These are phyloP conservation scores for Austropuccinia psidii DNA, from an alignment of 1,284 basidiomycete species.

Conservation along the genomic window DNA sequence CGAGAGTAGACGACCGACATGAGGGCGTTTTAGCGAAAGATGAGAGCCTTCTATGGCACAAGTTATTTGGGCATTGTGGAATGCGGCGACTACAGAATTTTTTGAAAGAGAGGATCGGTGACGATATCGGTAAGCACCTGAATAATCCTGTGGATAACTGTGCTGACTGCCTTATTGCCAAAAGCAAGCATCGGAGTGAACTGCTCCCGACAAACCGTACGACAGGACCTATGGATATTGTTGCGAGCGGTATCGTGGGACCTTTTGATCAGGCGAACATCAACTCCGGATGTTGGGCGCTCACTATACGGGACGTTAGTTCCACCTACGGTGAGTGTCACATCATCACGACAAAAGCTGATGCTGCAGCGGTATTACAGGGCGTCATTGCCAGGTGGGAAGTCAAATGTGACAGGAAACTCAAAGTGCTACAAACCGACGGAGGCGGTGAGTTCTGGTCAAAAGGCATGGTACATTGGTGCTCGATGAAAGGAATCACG, in stretches of 20 bases:
- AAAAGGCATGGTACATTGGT: not conserved
- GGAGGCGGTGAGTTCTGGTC: constrained; percentile 11
- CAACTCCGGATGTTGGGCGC: too few relatives aligned
- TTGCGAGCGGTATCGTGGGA: constrained; percentile 6
- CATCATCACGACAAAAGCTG: not conserved
- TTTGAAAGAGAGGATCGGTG: not conserved
- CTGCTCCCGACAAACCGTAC: not conserved
- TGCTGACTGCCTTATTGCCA: constrained; percentile 12
- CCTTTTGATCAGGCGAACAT: constrained; percentile 9
- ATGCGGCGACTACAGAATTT: not conserved
- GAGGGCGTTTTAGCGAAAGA: too few relatives aligned
- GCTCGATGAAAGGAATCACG: constrained; percentile 7
- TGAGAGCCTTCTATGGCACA: too few relatives aligned
- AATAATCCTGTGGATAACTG: not conserved
- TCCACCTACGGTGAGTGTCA: constrained; percentile 6
- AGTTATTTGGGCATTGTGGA: not conserved
- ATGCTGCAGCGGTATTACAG: not conserved
- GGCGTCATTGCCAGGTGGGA: not conserved
- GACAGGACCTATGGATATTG: not conserved
- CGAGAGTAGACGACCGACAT: too few relatives aligned
- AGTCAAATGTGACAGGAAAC: not conserved
- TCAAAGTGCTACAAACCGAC: constrained; percentile 12
- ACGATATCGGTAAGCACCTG: not conserved
- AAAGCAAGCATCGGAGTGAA: not conserved
- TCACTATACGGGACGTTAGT: not conserved